Conservation (phyloP, 306 rosid species). For the Rubus idaeus region DNA sequence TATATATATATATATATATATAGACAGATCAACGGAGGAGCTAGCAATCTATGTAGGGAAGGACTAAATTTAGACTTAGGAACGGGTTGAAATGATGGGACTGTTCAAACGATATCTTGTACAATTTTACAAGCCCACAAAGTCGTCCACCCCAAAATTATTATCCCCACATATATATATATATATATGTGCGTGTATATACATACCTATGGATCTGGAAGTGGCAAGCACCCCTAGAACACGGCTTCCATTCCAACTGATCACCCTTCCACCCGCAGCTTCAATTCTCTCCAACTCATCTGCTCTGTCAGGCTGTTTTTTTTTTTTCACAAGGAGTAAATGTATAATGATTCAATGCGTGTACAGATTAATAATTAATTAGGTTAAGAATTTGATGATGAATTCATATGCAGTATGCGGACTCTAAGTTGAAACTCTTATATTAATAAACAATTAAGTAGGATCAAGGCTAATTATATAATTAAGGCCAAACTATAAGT, state of each 20-base stretch:
- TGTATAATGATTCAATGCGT: neutral
- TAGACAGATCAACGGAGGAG: neutral
- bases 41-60: no score
- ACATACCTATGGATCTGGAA: slow-evolving; percentile 83
- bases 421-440: neutral
- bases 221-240: slow-evolving; percentile 93
- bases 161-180: neutral
- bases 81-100: neutral
- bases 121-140: neutral
- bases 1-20: neutral
- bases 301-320: slow-evolving; percentile 60
- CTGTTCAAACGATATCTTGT: neutral
- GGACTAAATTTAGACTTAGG: no score
- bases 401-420: neutral
- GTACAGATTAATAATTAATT: neutral
- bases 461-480: neutral
- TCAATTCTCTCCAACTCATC: slow-evolving; percentile 94
- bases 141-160: neutral
- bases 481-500: neutral
- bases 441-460: neutral
- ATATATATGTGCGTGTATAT: neutral
- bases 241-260: slow-evolving; percentile 89
- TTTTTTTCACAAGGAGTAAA: neutral
- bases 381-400: neutral
- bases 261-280: slow-evolving; percentile 87